Evolutionary conservation across 352 stramenopile species (phyloP), one percentile per base, ranked within the genome.

Genomic region (Phytophthora multivora): DNA sequence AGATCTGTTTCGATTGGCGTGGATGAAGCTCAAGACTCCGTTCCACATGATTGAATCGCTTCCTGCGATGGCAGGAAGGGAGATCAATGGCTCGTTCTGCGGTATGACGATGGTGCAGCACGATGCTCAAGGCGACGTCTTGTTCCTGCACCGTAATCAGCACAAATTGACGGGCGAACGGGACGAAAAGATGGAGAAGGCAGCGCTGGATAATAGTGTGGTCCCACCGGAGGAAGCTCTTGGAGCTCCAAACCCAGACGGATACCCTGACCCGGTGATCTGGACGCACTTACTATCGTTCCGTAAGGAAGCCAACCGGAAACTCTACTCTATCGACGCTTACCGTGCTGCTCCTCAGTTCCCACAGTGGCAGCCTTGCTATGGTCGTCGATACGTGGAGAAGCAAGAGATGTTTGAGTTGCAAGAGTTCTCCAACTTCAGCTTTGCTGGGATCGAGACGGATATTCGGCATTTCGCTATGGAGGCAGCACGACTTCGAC

Each of bases 251-350:
- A 40, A 64, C 3, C 19, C 61, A 1, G 69, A 73, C 41, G 45
- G 66, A 53, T 70, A 61, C 21, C 63, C 69, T 15, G 76, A 86
- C 45, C 77, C 73, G 2, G 63, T 73, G 9, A 77, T 90, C 42
- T 87, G 82, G 75, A 89, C 83, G 18, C 80, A 90, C 40, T 53
- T 92, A 41, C 52, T 86, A 59, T 74, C 80, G 50, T 80, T 89
- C 68, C 72, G 79, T 33, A 72, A 71, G 18, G 75, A 59, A 11
- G 67, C 63, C 0, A 65, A 51, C 13, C 60, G 61, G 4, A 64
- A 41, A 25, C 51, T 84, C 38, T 87, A 86, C 60, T 63, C 53
- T 23, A 69, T 89, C 19, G 77, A 87, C 38, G 80, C 83, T 48
- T 89, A 75, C 49, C 60, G 80, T 18, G 75, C 62, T 36, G 50